Evolutionary conservation across 257 asterid genomes (phyloP).

Genomic region (Forsythia suspensa): DNA sequence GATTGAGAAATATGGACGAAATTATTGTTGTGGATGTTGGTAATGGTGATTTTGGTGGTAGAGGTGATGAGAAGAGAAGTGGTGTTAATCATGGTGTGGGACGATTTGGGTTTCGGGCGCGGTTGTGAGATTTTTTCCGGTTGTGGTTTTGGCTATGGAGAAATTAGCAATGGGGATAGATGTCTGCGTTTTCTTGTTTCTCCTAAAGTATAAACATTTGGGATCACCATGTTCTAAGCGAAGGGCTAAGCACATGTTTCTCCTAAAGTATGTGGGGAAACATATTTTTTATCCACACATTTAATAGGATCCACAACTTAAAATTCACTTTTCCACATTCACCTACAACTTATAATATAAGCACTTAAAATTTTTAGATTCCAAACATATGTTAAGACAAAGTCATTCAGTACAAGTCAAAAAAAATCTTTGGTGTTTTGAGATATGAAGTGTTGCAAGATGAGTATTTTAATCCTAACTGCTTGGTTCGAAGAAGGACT

Average conservation of each 20-base stretch:
- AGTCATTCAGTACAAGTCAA: no score
- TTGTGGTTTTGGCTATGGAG: slow-evolving; percentile 64
- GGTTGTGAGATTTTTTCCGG: slow-evolving; percentile 42
- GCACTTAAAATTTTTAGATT: no score
- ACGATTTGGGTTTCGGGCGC: slow-evolving; percentile 33
- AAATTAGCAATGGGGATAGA: slow-evolving; percentile 58
- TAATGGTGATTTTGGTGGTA: background rate
- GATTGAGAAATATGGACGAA: background rate
- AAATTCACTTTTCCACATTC: no score
- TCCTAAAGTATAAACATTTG: slow-evolving; percentile 49
- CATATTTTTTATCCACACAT: no score
- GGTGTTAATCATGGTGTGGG: slow-evolving; percentile 16
- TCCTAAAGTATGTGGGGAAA: slow-evolving; percentile 44
- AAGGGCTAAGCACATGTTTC: no score
- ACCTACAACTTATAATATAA: no score
- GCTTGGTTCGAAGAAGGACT: slow-evolving; percentile 1
- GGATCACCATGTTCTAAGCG: no score
- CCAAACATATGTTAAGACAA: no score
- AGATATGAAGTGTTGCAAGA: background rate
- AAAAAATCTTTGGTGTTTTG: no score
- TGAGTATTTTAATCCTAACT: background rate
- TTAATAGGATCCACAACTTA: no score
- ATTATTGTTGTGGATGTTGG: background rate
- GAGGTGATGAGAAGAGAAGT: background rate
- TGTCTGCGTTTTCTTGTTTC: slow-evolving; percentile 53